Conservation (phyloP, 2,329 filamentous ascomycete species). For the Amauroascus niger region DNA sequence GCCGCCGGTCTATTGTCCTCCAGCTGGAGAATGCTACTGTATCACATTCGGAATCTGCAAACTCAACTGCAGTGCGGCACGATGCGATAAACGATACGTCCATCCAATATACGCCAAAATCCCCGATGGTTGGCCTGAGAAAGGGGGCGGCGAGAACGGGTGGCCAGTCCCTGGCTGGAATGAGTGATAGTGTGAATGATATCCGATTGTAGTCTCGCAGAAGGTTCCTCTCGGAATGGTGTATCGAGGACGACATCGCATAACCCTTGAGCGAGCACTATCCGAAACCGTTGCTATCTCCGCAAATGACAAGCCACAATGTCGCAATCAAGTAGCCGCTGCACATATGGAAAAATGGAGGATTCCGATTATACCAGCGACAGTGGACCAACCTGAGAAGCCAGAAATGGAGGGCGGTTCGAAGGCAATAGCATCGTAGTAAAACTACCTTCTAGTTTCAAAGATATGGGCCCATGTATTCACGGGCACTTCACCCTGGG, state of each 20-base stretch:
- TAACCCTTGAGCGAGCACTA: too few relatives aligned
- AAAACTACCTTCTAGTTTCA: too few relatives aligned
- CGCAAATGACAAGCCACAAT: too few relatives aligned
- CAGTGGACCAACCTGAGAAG: too few relatives aligned
- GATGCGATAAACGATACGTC: slow-evolving; percentile 49
- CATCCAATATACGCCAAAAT: slow-evolving; percentile 50
- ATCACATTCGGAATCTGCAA: slow-evolving; percentile 55
- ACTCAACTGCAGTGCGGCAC: slow-evolving; percentile 27
- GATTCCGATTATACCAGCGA: too few relatives aligned
- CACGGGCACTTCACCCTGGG: not conserved
- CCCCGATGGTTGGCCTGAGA: slow-evolving; percentile 52
- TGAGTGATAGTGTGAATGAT: slow-evolving; percentile 2
- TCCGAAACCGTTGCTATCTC: too few relatives aligned
- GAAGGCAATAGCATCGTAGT: too few relatives aligned
- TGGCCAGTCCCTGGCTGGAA: slow-evolving; percentile 18
- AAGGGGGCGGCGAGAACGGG: slow-evolving; percentile 43
- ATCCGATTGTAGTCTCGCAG: not conserved
- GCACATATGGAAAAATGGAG: too few relatives aligned
- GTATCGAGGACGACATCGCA: not conserved
- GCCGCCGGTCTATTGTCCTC: slow-evolving; percentile 50
- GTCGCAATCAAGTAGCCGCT: too few relatives aligned
- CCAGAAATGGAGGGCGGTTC: too few relatives aligned
- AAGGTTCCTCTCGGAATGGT: not conserved
- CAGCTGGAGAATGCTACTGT: slow-evolving; percentile 55
- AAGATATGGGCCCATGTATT: too few relatives aligned